phyloP scores from a whole-genome alignment of 352 stramenopile species.

The Globisporangium carolinianum region DNA sequence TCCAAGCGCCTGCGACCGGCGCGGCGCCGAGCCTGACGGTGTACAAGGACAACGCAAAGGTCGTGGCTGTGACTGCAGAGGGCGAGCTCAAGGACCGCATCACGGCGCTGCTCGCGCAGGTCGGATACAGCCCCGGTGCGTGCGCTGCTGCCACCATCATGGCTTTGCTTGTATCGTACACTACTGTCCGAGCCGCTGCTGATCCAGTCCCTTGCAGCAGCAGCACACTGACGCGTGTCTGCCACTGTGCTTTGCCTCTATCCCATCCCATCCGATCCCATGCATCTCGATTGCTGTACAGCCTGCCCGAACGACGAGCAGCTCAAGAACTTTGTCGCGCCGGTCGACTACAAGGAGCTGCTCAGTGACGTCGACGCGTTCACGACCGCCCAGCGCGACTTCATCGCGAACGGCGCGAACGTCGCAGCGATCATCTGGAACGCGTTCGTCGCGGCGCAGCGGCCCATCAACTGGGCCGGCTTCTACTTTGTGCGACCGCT shows the following conservation, averaged over 20 bases:
- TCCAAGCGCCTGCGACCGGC: slow-evolving; percentile 29
- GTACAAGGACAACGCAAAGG: slow-evolving; percentile 38
- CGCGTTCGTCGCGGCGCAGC: slow-evolving; percentile 51
- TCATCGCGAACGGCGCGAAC: slow-evolving; percentile 75
- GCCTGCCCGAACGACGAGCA: slow-evolving; percentile 46
- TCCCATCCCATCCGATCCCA: too few relatives aligned
- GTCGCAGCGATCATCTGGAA: slow-evolving; percentile 80
- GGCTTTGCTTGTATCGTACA: too few relatives aligned
- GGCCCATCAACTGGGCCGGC: slow-evolving; percentile 73
- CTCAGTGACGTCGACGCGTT: slow-evolving; percentile 53
- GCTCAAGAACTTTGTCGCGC: slow-evolving; percentile 46
- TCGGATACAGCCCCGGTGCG: slow-evolving; percentile 57
- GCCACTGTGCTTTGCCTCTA: neutral
- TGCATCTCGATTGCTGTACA: neutral
- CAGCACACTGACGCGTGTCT: neutral
- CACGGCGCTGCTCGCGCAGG: slow-evolving; percentile 34
- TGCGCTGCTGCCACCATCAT: neutral
- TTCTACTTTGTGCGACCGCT: slow-evolving; percentile 79
- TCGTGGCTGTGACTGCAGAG: slow-evolving; percentile 29
- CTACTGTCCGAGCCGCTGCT: too few relatives aligned
- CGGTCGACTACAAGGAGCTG: slow-evolving; percentile 62
- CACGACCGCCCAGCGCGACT: slow-evolving; percentile 63
- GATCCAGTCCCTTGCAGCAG: too few relatives aligned
- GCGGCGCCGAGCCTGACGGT: slow-evolving; percentile 31
- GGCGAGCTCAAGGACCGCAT: slow-evolving; percentile 44